Evolutionary conservation across 148 eudicot genomes (phyloP).

Genomic region (Selenicereus undatus): DNA sequence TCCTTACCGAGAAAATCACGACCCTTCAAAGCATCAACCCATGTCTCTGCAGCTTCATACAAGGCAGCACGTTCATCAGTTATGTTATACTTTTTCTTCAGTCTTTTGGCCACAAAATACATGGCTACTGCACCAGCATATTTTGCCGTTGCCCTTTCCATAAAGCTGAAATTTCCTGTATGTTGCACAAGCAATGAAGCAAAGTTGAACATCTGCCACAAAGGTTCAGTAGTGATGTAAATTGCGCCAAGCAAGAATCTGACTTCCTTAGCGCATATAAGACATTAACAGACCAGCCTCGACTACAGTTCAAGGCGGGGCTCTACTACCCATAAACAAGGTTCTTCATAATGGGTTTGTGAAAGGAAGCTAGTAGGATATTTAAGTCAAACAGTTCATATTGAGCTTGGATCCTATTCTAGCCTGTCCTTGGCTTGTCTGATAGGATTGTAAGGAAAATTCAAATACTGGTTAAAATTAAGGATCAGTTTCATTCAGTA

Average conservation of each 20-base stretch:
- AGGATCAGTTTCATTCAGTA: too few species aligned
- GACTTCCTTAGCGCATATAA: background rate
- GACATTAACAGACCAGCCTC: too few species aligned
- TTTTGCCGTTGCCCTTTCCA: conserved; percentile 70
- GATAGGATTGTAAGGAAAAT: background rate
- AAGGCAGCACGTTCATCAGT: conserved; percentile 79
- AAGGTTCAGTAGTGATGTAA: background rate
- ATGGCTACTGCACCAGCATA: conserved; percentile 94
- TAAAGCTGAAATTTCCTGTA: conserved; percentile 83
- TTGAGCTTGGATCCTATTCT: background rate
- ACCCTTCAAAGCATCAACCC: conserved; percentile 92
- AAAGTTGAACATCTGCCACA: background rate
- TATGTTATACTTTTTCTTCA: conserved; percentile 83
- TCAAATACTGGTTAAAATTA: background rate
- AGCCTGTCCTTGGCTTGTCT: background rate
- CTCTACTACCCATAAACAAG: too few species aligned
- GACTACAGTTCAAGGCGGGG: too few species aligned
- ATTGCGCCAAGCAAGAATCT: background rate
- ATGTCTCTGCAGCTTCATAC: conserved; percentile 90
- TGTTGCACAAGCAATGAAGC: background rate
- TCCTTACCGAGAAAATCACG: conserved; percentile 69
- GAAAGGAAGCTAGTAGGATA: too few species aligned
- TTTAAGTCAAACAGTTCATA: background rate
- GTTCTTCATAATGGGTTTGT: too few species aligned
- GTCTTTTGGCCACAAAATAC: conserved; percentile 86